Conservation (phyloP, 768 basidiomycete genomes). For the Steccherinum ochraceum region DNA sequence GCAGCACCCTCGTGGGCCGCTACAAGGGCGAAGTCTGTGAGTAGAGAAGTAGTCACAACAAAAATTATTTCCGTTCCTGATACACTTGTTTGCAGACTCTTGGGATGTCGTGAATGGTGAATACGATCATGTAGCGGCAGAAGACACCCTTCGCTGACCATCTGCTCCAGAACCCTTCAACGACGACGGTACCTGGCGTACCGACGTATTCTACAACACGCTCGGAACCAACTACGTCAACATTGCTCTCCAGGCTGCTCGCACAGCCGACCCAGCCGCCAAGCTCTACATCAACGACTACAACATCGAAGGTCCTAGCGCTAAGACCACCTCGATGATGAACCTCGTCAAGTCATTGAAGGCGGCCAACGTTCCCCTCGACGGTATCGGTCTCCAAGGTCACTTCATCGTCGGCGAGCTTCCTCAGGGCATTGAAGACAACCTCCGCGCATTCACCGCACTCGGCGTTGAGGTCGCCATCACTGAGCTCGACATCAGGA, state of each 20-base stretch:
- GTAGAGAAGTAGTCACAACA: not conserved
- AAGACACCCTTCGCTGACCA: not conserved
- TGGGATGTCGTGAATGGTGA: constrained; percentile 50
- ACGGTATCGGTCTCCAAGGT: constrained; percentile 56
- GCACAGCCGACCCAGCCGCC: constrained; percentile 45
- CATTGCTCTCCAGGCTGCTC: constrained; percentile 46
- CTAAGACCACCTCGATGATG: constrained; percentile 51
- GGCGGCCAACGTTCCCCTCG: constrained; percentile 42
- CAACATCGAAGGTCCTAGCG: constrained; percentile 29
- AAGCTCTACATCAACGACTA: constrained; percentile 50
- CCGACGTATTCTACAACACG: constrained; percentile 46
- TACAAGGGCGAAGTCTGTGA: constrained; percentile 34
- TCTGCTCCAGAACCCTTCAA: constrained; percentile 40
- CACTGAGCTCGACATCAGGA: constrained; percentile 63
- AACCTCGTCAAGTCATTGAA: constrained; percentile 45
- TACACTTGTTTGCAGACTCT: constrained; percentile 26
- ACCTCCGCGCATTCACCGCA: constrained; percentile 45
- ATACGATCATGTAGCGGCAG: too few relatives aligned
- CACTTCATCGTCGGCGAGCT: constrained; percentile 57
- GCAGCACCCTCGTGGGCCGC: constrained; percentile 28
- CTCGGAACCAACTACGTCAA: constrained; percentile 43
- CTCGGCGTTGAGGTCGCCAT: constrained; percentile 64
- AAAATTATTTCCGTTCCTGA: not conserved
- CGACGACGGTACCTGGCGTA: constrained; percentile 52
- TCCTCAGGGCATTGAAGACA: constrained; percentile 38